Evolutionary conservation across 2,329 filamentous ascomycete genomes (phyloP), one percentile per base, ranked within the genome.

Genomic region (Mycocentrospora acerina): DNA sequence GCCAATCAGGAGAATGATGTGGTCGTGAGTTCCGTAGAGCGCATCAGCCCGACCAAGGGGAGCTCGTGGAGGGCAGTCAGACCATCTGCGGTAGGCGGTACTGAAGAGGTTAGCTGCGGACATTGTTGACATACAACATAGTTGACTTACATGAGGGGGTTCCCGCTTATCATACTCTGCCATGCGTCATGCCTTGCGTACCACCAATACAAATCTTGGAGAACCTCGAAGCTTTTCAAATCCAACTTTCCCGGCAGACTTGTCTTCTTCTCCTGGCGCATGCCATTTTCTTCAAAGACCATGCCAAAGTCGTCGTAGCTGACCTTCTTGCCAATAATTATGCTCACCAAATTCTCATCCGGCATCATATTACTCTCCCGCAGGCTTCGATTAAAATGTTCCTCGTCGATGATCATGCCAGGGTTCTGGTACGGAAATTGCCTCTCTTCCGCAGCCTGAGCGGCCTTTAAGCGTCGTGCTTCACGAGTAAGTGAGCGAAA

Each of bases 141-240:
- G 8, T 8, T 2, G 3, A 78, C 89, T 77, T 73, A 95, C 89
- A 96, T 84, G 31, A 94, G 73, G 46, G 79, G 79, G 28, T 91
- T 90, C 7, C 89, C 91, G 51, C 90, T 93, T 16, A 97, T 73
- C 44, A 96, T 81, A 61, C 88, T 90, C 64, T 96, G 91, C 54
- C 91, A 94, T 7, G 87, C 82, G 64, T 97, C 93, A 74, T 96
- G 93, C 67, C 95, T 95, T 55, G 81, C 85, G 63, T 90, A 96
- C 87, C 90, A 96, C 90, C 91, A 98, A 61, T 86, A 94, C 4
- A 97, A 70, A 67, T 97, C 93, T 48, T 86, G 82, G 26, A 93
- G 75, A 12, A 86, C 84, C 57, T 93, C 86, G 57, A 87, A 95
- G 27, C 80, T 83, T 46, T 88, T 83, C 32, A 95, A 77, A 44